Percentiles rank a stretch among this genome's conserved stretches.
phyloP scores from a whole-genome alignment of 2,329 filamentous ascomycete genomes.

The Exophiala bonariae region DNA sequence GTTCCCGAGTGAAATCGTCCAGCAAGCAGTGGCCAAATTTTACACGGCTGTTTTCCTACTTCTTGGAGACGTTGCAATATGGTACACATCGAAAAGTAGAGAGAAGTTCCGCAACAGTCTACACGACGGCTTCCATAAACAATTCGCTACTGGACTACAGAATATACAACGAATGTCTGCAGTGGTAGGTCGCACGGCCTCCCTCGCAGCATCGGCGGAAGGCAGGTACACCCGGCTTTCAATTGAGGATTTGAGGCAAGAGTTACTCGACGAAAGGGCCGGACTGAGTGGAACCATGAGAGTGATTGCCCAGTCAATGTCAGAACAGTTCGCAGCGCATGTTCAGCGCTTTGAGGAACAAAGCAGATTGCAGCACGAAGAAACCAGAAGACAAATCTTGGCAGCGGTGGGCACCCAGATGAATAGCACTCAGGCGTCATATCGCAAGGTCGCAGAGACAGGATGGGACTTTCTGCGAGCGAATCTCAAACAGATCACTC shows the following conservation, averaged over 20 bases:
- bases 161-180: constrained; percentile 2
- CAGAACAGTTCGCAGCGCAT: constrained; percentile 2
- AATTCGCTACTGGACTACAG: background rate
- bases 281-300: background rate
- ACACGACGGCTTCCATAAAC: constrained; percentile 3
- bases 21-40: constrained; percentile 2
- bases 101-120: constrained; percentile 1
- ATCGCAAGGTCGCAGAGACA: background rate
- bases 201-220: background rate
- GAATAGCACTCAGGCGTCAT: background rate
- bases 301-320: constrained; percentile 1
- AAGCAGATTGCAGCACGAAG: constrained; percentile 5
- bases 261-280: constrained; percentile 1
- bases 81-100: constrained; percentile 2
- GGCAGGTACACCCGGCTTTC: constrained; percentile 1
- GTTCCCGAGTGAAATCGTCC: background rate
- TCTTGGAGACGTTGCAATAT: constrained; percentile 3
- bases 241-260: background rate
- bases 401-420: background rate
- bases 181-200: background rate
- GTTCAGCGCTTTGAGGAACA: constrained; percentile 1
- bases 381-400: constrained; percentile 2
- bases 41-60: constrained; percentile 4
- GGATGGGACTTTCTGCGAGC: constrained; percentile 1
- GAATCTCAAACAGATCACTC: background rate